Conservation (phyloP, 2,329 filamentous ascomycete genomes). For the Pseudodiploospora longispora region DNA sequence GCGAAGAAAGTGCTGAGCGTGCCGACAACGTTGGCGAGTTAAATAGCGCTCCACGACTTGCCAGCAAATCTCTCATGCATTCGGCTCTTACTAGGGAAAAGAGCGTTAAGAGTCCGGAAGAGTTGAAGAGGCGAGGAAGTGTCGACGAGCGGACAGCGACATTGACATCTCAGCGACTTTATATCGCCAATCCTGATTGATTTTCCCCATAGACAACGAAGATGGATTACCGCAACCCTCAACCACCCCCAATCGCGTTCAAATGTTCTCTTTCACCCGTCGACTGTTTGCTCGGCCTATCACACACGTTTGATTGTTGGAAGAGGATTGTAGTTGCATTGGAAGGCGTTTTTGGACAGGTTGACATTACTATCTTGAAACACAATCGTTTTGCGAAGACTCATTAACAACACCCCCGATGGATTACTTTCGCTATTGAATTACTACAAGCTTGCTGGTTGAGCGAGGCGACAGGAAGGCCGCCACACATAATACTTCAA, state of each 20-base stretch:
- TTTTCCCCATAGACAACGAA: neutral
- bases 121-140: conserved; percentile 67
- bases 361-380: conserved; percentile 9
- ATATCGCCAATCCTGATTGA: conserved; percentile 77
- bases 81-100: conserved; percentile 54
- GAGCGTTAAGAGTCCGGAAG: conserved; percentile 60
- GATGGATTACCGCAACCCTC: neutral
- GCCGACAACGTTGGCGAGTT: conserved; percentile 54
- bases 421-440: conserved; percentile 8
- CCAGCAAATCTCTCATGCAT: conserved; percentile 50
- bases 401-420: neutral
- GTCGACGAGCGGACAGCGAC: conserved; percentile 77
- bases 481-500: neutral
- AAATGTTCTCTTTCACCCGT: too few species aligned
- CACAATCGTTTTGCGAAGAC: too few species aligned
- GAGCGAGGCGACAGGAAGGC: conserved; percentile 2
- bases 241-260: too few species aligned
- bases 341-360: conserved; percentile 11
- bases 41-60: conserved; percentile 39
- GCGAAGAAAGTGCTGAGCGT: conserved; percentile 51
- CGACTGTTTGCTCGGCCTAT: too few species aligned
- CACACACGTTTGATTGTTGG: too few species aligned
- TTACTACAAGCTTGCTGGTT: conserved; percentile 8
- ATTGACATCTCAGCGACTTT: conserved; percentile 64
- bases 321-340: conserved; percentile 9